Conservation (phyloP, 805 yeast species). For the Suhomyces kilbournensis region DNA sequence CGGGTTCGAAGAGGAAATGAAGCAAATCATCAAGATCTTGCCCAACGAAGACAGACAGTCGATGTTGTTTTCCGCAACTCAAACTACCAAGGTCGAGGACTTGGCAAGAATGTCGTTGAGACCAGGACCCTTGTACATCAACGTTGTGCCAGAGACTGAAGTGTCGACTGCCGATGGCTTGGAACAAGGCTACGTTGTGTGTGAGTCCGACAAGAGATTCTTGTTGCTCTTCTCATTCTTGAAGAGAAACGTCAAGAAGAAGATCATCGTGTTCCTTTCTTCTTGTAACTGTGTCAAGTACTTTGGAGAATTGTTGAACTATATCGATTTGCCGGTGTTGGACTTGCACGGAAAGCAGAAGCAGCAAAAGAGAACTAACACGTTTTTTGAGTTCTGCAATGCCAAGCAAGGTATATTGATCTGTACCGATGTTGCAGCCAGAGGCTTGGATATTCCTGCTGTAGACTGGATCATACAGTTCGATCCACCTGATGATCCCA, state of each 20-base stretch:
- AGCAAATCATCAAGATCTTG: slow-evolving; percentile 87
- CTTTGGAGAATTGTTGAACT: slow-evolving; percentile 90
- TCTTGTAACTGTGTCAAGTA: slow-evolving; percentile 97
- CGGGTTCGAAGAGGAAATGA: slow-evolving; percentile 99
- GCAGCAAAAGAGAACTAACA: slow-evolving; percentile 97
- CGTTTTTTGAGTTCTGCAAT: slow-evolving; percentile 96
- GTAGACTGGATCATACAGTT: slow-evolving; percentile 99
- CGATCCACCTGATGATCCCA: slow-evolving; percentile 99
- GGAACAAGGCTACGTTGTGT: slow-evolving; percentile 97
- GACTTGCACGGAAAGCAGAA: slow-evolving; percentile 98
- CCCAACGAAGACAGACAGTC: slow-evolving; percentile 93
- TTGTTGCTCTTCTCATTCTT: slow-evolving; percentile 85
- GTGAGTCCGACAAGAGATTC: slow-evolving; percentile 94
- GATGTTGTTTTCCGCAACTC: slow-evolving; percentile 98
- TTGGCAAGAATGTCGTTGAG: slow-evolving; percentile 93
- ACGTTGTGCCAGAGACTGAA: slow-evolving; percentile 81
- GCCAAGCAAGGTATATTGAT: slow-evolving; percentile 90
- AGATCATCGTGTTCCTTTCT: slow-evolving; percentile 89
- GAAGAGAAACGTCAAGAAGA: slow-evolving; percentile 88
- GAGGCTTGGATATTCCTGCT: slow-evolving; percentile 97
- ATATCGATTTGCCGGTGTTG: slow-evolving; percentile 93
- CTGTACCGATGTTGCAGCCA: slow-evolving; percentile 98
- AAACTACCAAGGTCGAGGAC: slow-evolving; percentile 97
- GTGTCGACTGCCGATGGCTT: slow-evolving; percentile 93
- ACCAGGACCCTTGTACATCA: slow-evolving; percentile 90